phyloP scores from a whole-genome alignment of 768 basidiomycete species.

The Neoboletus magnificus region DNA sequence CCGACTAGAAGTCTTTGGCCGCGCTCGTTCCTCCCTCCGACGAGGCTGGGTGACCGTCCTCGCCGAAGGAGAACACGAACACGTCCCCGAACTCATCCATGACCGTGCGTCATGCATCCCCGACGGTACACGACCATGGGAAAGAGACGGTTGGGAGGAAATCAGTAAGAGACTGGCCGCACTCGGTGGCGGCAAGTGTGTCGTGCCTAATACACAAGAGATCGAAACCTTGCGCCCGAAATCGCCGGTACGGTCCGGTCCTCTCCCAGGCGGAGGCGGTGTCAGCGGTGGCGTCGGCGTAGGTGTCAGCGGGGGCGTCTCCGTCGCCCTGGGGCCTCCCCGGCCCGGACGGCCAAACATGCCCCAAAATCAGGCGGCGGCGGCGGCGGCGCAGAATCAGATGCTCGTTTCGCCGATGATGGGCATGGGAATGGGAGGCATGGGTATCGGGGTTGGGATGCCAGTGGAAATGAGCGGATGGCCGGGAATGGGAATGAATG shows the following conservation, averaged over 20 bases:
- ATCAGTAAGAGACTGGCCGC: conserved; percentile 49
- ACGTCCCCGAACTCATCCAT: conserved; percentile 37
- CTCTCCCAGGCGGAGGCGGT: conserved; percentile 23
- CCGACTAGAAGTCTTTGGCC: conserved; percentile 87
- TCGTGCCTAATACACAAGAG: conserved; percentile 73
- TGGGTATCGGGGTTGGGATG: conserved; percentile 38
- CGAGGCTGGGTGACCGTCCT: conserved; percentile 92
- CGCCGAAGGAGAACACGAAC: conserved; percentile 58
- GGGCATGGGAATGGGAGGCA: conserved; percentile 42
- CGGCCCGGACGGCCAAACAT: conserved; percentile 17
- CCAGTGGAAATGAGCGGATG: conserved; percentile 34
- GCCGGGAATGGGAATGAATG: conserved; percentile 37
- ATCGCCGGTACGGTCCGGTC: conserved; percentile 59
- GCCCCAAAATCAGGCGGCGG: conserved; percentile 11
- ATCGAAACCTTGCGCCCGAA: conserved; percentile 85
- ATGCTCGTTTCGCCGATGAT: conserved; percentile 40
- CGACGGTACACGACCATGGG: conserved; percentile 45
- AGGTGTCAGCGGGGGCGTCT: conserved; percentile 22
- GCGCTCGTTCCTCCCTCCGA: conserved; percentile 61
- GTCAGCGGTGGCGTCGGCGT: conserved; percentile 23
- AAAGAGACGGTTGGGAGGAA: conserved; percentile 62
- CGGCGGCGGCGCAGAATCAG: conserved; percentile 16
- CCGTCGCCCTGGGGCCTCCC: conserved; percentile 10
- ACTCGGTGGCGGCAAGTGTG: conserved; percentile 48
- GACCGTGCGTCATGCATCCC: conserved; percentile 30